Evolutionary conservation across 2,329 filamentous ascomycete genomes (phyloP).

Genomic region (Fusarium ambrosium): DNA sequence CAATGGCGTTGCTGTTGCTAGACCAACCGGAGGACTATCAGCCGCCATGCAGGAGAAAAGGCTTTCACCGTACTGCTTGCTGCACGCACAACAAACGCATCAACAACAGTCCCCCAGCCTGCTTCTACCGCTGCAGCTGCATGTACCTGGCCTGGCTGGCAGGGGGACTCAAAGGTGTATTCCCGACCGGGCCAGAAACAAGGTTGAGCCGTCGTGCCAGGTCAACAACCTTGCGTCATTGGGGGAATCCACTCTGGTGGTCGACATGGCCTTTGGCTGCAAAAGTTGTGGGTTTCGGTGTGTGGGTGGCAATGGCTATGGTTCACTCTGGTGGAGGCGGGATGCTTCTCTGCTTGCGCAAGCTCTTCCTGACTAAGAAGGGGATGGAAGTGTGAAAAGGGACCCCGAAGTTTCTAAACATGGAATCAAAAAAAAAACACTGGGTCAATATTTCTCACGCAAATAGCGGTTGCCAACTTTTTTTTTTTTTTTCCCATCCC

Average conservation of each 20-base stretch:
- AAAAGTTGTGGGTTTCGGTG: not conserved
- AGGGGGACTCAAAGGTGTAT: not conserved
- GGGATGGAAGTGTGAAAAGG: not conserved
- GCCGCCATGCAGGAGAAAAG: not conserved
- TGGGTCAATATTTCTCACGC: not conserved
- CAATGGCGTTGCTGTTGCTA: slow-evolving; percentile 9
- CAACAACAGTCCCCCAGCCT: not conserved
- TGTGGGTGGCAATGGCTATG: slow-evolving; percentile 2
- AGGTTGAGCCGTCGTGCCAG: not conserved
- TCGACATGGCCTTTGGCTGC: not conserved
- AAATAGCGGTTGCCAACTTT: slow-evolving; percentile 4
- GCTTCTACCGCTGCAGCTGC: not conserved
- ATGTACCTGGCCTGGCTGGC: not conserved
- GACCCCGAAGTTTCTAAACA: slow-evolving; percentile 12
- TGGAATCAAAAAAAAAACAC: not conserved
- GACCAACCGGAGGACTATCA: slow-evolving; percentile 5
- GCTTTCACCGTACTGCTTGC: not conserved
- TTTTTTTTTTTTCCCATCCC: not conserved
- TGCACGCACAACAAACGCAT: not conserved
- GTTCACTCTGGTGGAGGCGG: slow-evolving; percentile 33
- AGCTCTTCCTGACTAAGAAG: slow-evolving; percentile 25
- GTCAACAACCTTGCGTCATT: slow-evolving; percentile 33
- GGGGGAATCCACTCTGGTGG: not conserved
- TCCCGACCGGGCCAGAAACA: slow-evolving; percentile 1
- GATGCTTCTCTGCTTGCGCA: slow-evolving; percentile 34